Evolutionary conservation across 2,329 filamentous ascomycete genomes (phyloP).

Genomic region (Zymoseptoria tritici): DNA sequence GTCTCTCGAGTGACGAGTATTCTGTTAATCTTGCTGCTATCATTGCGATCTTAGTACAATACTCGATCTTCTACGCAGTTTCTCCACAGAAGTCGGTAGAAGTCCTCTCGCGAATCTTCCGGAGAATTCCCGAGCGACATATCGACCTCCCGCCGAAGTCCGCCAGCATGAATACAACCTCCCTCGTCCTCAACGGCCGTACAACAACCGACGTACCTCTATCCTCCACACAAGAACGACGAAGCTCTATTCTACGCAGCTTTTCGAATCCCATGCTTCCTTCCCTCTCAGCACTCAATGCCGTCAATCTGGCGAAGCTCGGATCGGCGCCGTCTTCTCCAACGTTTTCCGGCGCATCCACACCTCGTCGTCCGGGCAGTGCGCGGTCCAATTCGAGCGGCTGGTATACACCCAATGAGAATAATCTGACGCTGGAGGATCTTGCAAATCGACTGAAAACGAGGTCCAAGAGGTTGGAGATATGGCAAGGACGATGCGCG

Average conservation of each 20-base stretch:
- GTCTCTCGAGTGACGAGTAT: background rate
- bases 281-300: background rate
- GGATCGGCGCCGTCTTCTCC: background rate
- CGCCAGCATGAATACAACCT: constrained; percentile 23
- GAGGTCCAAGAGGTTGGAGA: constrained; percentile 18
- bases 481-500: constrained; percentile 21
- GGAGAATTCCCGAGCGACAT: background rate
- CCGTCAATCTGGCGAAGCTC: background rate
- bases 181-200: constrained; percentile 23
- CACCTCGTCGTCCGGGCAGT: background rate
- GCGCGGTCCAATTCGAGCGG: constrained; percentile 14
- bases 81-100: background rate
- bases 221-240: constrained; percentile 12
- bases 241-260: background rate
- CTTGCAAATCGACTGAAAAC: constrained; percentile 23
- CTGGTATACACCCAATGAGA: constrained; percentile 24
- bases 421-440: constrained; percentile 24
- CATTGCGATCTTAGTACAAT: background rate
- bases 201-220: constrained; percentile 16
- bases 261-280: background rate
- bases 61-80: background rate
- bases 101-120: background rate
- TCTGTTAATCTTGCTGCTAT: background rate
- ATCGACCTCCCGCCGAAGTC: background rate
- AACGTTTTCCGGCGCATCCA: background rate